These are phyloP conservation scores for Candida silvicultrix DNA, from an alignment of 805 yeast species.

Conservation along the genomic window DNA sequence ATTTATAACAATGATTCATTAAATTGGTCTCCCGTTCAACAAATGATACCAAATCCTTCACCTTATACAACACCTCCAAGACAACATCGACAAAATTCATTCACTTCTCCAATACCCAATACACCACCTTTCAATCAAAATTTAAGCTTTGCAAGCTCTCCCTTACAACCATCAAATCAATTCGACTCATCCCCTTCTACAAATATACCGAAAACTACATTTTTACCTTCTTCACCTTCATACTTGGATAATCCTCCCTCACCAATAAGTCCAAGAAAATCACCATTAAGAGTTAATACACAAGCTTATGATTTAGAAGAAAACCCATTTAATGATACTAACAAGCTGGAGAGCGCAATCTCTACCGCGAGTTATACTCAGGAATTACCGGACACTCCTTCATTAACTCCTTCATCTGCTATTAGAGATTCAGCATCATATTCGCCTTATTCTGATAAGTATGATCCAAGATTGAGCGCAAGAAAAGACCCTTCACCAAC, in stretches of 20 bases:
- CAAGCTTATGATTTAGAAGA: not conserved
- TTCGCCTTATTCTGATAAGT: not conserved
- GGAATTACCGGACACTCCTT: not conserved
- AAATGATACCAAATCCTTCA: not conserved
- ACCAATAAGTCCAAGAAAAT: constrained; percentile 2
- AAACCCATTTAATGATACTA: not conserved
- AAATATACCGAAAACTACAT: not conserved
- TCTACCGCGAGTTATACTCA: not conserved
- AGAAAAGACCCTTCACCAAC: constrained; percentile 15
- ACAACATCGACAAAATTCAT: not conserved
- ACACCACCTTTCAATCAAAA: constrained; percentile 3
- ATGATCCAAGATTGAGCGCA: not conserved
- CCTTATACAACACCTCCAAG: not conserved
- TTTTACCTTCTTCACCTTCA: not conserved
- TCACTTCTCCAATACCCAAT: not conserved
- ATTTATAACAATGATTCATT: too few relatives aligned
- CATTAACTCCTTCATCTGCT: not conserved
- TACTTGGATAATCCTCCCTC: not conserved
- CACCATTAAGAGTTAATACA: not conserved
- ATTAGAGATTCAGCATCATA: not conserved
- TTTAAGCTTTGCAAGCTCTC: not conserved
- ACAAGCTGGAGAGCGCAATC: not conserved
- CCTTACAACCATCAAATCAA: not conserved
- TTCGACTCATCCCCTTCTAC: not conserved
- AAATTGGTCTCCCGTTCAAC: too few relatives aligned